Evolutionary conservation across 805 yeast genomes (phyloP).

Genomic region (Candida sonorensis): DNA sequence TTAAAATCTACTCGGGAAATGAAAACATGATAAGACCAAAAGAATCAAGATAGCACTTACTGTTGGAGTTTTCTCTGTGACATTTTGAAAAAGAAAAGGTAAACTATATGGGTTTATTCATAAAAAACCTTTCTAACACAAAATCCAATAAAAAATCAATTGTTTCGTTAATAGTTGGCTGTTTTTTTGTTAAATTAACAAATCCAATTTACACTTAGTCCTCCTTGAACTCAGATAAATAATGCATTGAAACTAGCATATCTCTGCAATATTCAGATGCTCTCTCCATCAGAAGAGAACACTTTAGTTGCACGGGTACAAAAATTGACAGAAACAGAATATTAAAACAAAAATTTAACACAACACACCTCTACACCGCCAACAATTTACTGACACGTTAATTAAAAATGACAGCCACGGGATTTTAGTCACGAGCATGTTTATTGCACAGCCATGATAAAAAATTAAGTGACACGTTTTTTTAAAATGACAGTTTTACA

Average conservation of each 20-base stretch:
- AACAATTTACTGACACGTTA: neutral
- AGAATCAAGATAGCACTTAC: conserved; percentile 28
- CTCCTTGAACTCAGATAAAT: no score
- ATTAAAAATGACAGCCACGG: neutral
- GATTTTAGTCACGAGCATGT: neutral
- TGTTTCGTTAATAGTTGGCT: no score
- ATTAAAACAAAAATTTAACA: neutral
- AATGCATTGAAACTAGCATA: no score
- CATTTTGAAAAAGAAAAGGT: conserved; percentile 29
- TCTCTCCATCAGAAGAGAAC: no score
- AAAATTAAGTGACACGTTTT: neutral
- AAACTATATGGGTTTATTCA: neutral
- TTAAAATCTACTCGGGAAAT: no score
- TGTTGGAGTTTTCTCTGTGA: conserved; percentile 45
- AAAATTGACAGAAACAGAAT: neutral
- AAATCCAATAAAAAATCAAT: no score
- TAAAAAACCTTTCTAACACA: neutral
- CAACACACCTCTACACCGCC: neutral
- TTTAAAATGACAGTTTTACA: no score
- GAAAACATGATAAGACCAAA: no score
- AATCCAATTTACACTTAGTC: no score
- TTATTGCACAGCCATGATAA: neutral
- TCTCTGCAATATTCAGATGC: no score
- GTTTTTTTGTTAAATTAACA: no score
- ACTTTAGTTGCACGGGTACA: neutral